Evolutionary conservation across 371 early-diverging fungal species (phyloP).

Genomic region (Mucor circinelloides): DNA sequence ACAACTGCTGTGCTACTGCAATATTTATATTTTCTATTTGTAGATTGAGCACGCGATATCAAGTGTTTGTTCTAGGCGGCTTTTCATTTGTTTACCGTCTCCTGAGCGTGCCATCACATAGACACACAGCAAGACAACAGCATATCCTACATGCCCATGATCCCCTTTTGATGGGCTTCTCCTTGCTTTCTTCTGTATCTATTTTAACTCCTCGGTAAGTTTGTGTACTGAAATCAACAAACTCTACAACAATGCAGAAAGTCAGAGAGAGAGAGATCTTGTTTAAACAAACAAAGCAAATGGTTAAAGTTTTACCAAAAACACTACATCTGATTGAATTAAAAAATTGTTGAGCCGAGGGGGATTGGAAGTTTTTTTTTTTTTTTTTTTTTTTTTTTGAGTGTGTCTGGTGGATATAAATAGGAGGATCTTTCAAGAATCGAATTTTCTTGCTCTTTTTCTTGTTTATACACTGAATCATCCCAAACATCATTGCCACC

Average conservation of each 20-base stretch:
- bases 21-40: not conserved
- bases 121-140: not conserved
- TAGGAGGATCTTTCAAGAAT: not conserved
- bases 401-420: slow-evolving; percentile 7
- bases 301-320: not conserved
- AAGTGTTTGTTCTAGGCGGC: not conserved
- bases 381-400: not conserved
- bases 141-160: not conserved
- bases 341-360: slow-evolving; percentile 11
- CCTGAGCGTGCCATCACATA: not conserved
- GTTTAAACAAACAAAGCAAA: not conserved
- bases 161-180: not conserved
- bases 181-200: not conserved
- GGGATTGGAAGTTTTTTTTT: not conserved
- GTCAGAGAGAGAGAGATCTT: not conserved
- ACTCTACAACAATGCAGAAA: not conserved
- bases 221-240: not conserved
- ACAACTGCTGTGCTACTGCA: not conserved
- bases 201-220: not conserved
- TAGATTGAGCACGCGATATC: slow-evolving; percentile 12
- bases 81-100: not conserved
- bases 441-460: slow-evolving; percentile 2
- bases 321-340: not conserved
- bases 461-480: not conserved
- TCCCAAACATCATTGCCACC: not conserved